These are phyloP conservation scores for Metahyphopichia silvanorum DNA, from an alignment of 805 yeast genomes.

Conservation along the genomic window DNA sequence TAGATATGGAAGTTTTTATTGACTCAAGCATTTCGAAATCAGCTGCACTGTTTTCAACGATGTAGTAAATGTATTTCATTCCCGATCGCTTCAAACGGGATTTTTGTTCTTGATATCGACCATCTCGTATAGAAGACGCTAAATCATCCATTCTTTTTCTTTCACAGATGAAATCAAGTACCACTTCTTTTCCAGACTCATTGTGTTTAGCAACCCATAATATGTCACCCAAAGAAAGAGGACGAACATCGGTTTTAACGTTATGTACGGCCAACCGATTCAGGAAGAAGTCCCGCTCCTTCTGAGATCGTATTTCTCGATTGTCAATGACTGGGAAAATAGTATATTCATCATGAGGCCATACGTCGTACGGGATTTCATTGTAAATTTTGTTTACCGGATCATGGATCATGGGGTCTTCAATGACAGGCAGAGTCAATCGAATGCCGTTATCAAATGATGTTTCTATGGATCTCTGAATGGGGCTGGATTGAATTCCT, in stretches of 20 bases:
- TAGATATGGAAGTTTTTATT: constrained; percentile 72
- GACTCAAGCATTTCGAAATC: constrained; percentile 54
- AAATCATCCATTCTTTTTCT: constrained; percentile 88
- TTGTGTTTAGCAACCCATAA: constrained; percentile 81
- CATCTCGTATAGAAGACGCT: constrained; percentile 78
- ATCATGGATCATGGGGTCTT: constrained; percentile 29
- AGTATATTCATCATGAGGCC: constrained; percentile 63
- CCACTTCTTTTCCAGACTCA: constrained; percentile 55
- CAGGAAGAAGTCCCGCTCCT: constrained; percentile 69
- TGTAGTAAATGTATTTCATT: constrained; percentile 62
- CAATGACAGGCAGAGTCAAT: constrained; percentile 23
- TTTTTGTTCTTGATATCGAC: constrained; percentile 87
- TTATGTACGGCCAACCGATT: constrained; percentile 49
- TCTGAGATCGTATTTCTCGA: constrained; percentile 70
- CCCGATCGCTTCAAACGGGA: constrained; percentile 68
- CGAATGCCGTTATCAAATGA: constrained; percentile 36
- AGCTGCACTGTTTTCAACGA: constrained; percentile 73
- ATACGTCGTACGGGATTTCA: constrained; percentile 41
- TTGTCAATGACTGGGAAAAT: constrained; percentile 69
- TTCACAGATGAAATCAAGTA: constrained; percentile 82
- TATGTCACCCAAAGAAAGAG: constrained; percentile 82
- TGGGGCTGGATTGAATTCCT: constrained; percentile 21
- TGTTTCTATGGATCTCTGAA: constrained; percentile 11
- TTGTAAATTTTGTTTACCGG: constrained; percentile 13
- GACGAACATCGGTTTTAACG: constrained; percentile 47